phyloP scores from a whole-genome alignment of 768 basidiomycete genomes.

The Lentinus brumalis region DNA sequence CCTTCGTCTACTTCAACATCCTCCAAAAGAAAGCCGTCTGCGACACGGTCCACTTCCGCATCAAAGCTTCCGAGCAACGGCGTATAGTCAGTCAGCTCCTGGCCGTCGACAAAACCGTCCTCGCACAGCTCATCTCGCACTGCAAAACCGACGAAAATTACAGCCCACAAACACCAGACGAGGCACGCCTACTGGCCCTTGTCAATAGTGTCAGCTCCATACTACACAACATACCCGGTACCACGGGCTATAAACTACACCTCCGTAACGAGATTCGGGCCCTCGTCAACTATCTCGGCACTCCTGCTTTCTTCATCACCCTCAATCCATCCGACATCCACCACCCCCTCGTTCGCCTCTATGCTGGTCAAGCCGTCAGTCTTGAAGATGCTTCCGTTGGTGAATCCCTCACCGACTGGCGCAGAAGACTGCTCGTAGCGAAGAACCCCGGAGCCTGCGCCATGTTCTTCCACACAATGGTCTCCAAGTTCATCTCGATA shows the following conservation, averaged over 20 bases:
- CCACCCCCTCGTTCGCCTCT: no score
- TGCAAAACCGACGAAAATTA: background rate
- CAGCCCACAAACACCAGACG: background rate
- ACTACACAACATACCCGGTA: background rate
- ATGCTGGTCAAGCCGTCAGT: no score
- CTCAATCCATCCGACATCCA: no score
- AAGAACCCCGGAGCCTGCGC: no score
- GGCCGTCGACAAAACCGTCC: background rate
- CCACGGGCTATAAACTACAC: background rate
- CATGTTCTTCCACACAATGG: no score
- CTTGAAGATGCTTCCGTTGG: no score
- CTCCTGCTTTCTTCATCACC: constrained; percentile 3
- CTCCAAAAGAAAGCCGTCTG: constrained; percentile 17
- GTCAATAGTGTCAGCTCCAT: background rate
- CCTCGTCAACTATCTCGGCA: background rate
- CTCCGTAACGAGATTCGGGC: background rate
- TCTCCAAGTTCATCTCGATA: background rate
- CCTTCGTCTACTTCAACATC: constrained; percentile 23
- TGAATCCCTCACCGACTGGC: no score
- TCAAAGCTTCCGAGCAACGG: background rate
- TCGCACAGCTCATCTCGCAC: background rate
- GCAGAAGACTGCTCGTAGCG: no score
- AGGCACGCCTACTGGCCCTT: background rate
- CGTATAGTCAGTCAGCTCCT: background rate
- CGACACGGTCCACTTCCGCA: background rate